These are phyloP conservation scores for Ploettnerulaceae sp. DNA, from an alignment of 2,329 filamentous ascomycete species.

Conservation along the genomic window DNA sequence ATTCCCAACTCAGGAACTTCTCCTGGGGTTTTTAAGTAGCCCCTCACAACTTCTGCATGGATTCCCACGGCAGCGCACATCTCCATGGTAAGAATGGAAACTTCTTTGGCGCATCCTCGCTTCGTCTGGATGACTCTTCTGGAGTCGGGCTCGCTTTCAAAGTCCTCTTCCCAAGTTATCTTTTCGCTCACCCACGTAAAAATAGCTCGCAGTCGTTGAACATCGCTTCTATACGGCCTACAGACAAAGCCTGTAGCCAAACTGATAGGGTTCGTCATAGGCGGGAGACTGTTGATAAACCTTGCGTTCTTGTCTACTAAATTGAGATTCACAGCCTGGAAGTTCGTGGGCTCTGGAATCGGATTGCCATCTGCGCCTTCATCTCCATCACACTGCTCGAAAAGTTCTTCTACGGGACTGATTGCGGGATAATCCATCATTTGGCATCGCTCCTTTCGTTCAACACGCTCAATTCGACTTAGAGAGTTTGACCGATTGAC, in stretches of 20 bases:
- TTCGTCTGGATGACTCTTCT: conserved; percentile 78
- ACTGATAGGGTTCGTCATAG: conserved; percentile 73
- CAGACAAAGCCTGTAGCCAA: conserved; percentile 91
- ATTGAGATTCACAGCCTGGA: conserved; percentile 69
- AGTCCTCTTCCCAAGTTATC: conserved; percentile 91
- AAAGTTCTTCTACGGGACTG: conserved; percentile 83
- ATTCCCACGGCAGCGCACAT: conserved; percentile 92
- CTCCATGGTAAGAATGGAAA: conserved; percentile 80
- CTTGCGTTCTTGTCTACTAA: conserved; percentile 95
- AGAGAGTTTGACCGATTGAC: conserved; percentile 93
- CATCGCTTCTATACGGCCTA: conserved; percentile 87
- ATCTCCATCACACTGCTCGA: conserved; percentile 80
- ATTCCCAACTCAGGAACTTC: conserved; percentile 76
- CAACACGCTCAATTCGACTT: conserved; percentile 79
- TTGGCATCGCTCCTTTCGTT: conserved; percentile 83
- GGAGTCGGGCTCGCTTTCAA: conserved; percentile 78
- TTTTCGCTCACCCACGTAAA: conserved; percentile 98
- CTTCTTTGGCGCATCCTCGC: conserved; percentile 82
- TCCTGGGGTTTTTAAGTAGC: conserved; percentile 86
- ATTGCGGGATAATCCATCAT: conserved; percentile 91
- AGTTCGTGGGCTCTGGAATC: conserved; percentile 78
- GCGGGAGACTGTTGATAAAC: conserved; percentile 79
- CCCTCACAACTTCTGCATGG: conserved; percentile 79
- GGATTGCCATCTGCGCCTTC: conserved; percentile 82
- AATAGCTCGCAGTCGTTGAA: conserved; percentile 87